phyloP scores from a whole-genome alignment of 768 basidiomycete genomes.

The Dentipellis fragilis region DNA sequence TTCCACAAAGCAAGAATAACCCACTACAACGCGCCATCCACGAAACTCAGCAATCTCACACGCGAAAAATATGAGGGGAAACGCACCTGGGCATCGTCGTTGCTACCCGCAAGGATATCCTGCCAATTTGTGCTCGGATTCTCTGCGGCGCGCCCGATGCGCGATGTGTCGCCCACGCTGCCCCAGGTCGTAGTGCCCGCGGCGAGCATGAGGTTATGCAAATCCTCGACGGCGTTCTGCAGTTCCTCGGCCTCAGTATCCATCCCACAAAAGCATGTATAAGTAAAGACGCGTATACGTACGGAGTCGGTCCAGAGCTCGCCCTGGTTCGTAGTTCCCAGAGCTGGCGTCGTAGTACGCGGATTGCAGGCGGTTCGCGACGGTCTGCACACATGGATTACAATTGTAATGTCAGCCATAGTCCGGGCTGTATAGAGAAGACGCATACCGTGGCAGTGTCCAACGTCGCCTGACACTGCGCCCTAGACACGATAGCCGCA shows the following conservation, averaged over 20 bases:
- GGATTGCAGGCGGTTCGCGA: conserved; percentile 18
- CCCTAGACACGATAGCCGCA: background rate
- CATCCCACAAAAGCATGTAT: background rate
- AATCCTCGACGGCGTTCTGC: conserved; percentile 46
- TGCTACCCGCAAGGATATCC: conserved; percentile 33
- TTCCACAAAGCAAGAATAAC: conserved; percentile 48
- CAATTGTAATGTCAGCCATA: background rate
- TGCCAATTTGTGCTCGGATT: conserved; percentile 33
- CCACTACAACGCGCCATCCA: conserved; percentile 29
- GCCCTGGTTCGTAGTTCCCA: conserved; percentile 39
- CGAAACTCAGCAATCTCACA: too few species aligned
- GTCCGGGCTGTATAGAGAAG: background rate
- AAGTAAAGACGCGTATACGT: conserved; percentile 15
- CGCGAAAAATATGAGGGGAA: background rate
- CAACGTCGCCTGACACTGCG: background rate
- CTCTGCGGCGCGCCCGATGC: conserved; percentile 34
- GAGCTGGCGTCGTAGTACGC: conserved; percentile 28
- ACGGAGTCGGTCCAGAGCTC: conserved; percentile 50
- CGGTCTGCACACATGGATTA: conserved; percentile 15
- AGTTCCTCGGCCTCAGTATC: background rate
- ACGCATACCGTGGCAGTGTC: background rate
- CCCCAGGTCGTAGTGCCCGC: conserved; percentile 30
- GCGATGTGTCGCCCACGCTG: conserved; percentile 31
- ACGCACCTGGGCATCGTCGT: conserved; percentile 43
- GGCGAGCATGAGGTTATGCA: conserved; percentile 50